These are phyloP conservation scores for Protomyces arabidopsidicola DNA, from an alignment of 1,139 yeast genomes.

Conservation along the genomic window DNA sequence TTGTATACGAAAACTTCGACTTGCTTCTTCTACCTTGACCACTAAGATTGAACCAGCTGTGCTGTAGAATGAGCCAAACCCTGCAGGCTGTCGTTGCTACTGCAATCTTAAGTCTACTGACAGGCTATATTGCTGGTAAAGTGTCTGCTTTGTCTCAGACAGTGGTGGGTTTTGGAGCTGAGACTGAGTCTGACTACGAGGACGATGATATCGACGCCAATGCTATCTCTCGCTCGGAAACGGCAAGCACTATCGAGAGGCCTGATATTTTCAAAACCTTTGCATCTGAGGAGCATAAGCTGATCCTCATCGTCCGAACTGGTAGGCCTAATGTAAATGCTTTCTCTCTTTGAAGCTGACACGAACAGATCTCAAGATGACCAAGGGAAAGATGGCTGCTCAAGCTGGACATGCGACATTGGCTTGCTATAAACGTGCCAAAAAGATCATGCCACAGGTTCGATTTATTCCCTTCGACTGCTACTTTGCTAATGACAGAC, in stretches of 20 bases:
- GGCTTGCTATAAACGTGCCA: constrained; percentile 72
- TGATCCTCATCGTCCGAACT: constrained; percentile 83
- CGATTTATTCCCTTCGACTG: constrained; percentile 49
- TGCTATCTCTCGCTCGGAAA: background rate
- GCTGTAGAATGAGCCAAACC: background rate
- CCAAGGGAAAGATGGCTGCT: constrained; percentile 91
- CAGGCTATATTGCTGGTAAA: background rate
- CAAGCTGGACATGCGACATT: constrained; percentile 98
- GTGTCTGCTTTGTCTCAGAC: background rate
- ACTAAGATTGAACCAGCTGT: too few relatives aligned
- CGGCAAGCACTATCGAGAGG: background rate
- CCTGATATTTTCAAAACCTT: background rate
- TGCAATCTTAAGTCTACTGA: background rate
- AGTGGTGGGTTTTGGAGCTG: background rate
- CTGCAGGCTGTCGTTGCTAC: background rate
- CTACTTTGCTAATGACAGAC: constrained; percentile 34
- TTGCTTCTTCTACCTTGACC: too few relatives aligned
- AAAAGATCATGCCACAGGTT: constrained; percentile 41
- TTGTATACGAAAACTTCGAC: too few relatives aligned
- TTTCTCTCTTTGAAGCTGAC: background rate
- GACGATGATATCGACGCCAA: background rate
- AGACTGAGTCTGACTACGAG: background rate
- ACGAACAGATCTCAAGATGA: constrained; percentile 68
- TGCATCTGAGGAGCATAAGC: constrained; percentile 27
- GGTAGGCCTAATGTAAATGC: background rate